Percentiles rank a stretch among this genome's conserved stretches.
Conservation (phyloP, 1,284 basidiomycete genomes). For the Leccinum huronense region DNA sequence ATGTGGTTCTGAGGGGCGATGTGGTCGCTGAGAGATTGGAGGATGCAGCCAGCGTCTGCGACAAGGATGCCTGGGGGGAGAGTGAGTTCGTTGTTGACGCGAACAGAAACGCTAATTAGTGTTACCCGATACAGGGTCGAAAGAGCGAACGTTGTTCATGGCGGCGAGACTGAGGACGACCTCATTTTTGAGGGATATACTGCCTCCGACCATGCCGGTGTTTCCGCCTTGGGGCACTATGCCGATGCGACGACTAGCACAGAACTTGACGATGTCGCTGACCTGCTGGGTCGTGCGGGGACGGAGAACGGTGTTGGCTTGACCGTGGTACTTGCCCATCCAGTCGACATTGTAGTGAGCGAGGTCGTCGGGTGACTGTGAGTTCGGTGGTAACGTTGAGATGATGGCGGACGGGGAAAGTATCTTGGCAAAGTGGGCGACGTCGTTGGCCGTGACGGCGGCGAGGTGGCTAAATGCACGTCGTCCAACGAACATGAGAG, state of each 20-base stretch:
- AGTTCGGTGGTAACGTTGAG: constrained; percentile 57
- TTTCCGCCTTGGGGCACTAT: constrained; percentile 98
- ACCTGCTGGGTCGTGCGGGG: constrained; percentile 89
- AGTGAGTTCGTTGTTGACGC: constrained; percentile 13
- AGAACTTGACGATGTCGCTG: constrained; percentile 83
- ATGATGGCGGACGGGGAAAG: constrained; percentile 61
- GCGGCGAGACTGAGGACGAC: constrained; percentile 82
- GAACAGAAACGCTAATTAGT: constrained; percentile 20
- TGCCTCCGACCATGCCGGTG: constrained; percentile 97
- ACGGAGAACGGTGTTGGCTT: constrained; percentile 82
- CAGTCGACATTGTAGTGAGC: constrained; percentile 89
- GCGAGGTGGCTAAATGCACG: constrained; percentile 31
- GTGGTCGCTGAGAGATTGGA: constrained; percentile 88
- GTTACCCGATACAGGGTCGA: constrained; percentile 87
- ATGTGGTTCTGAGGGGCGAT: constrained; percentile 89
- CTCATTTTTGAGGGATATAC: constrained; percentile 90
- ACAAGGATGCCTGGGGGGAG: constrained; percentile 60
- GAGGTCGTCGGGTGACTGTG: constrained; percentile 63
- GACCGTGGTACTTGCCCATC: constrained; percentile 95
- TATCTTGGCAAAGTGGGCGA: constrained; percentile 62
- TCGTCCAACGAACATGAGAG: background rate
- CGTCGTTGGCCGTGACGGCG: constrained; percentile 53
- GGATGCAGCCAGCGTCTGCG: constrained; percentile 89
- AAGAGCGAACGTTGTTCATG: constrained; percentile 85
- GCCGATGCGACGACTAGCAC: constrained; percentile 74